phyloP scores from a whole-genome alignment of 2,329 filamentous ascomycete genomes.

The Aspergillus fumigatus region DNA sequence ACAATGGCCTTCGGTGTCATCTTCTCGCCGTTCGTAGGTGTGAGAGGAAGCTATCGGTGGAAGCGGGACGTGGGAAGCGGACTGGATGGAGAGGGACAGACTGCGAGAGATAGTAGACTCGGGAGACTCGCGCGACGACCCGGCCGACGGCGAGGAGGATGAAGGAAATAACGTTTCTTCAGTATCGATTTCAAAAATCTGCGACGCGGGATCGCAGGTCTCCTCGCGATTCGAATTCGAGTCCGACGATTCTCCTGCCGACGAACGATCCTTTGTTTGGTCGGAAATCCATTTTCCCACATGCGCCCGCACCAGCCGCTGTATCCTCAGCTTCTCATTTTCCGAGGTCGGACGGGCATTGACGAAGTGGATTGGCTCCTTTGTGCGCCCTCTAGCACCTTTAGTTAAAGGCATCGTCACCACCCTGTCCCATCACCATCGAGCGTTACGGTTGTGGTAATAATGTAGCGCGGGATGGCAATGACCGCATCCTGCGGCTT shows the following conservation, averaged over 20 bases:
- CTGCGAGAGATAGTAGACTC: neutral
- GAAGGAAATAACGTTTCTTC: neutral
- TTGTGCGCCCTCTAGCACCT: constrained; percentile 13
- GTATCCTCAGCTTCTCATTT: constrained; percentile 22
- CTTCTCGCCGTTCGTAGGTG: neutral
- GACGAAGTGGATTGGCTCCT: constrained; percentile 29
- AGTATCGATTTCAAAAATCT: neutral
- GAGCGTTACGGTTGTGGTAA: constrained; percentile 6
- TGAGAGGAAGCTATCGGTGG: neutral
- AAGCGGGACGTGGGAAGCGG: neutral
- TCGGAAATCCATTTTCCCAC: constrained; percentile 35
- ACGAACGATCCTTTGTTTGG: constrained; percentile 28
- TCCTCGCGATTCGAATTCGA: neutral
- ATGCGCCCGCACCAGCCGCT: constrained; percentile 30
- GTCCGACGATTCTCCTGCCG: constrained; percentile 8
- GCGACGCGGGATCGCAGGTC: neutral
- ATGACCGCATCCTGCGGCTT: constrained; percentile 20
- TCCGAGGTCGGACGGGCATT: constrained; percentile 31
- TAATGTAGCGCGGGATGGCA: constrained; percentile 6
- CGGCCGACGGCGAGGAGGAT: constrained; percentile 5
- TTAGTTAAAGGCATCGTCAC: constrained; percentile 23
- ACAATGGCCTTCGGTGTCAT: neutral
- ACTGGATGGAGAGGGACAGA: neutral
- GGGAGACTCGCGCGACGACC: neutral
- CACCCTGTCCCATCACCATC: constrained; percentile 7